Evolutionary conservation across 768 basidiomycete species (phyloP).

Genomic region (Dictyophora rubrovolvata): DNA sequence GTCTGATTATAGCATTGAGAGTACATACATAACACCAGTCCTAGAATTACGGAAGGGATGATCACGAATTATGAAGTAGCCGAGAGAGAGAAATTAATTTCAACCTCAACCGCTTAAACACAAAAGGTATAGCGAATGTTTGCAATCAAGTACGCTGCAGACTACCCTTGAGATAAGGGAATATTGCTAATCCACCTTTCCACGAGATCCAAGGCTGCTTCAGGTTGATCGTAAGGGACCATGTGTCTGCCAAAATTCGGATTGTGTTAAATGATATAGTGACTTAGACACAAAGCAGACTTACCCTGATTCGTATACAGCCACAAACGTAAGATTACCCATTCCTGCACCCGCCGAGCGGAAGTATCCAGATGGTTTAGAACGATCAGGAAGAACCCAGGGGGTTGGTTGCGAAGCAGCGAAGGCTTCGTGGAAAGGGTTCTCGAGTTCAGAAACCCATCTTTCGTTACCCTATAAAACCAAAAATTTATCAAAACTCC

Average conservation of each 20-base stretch:
- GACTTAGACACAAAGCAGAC: constrained; percentile 16
- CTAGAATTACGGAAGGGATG: too few relatives aligned
- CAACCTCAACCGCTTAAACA: not conserved
- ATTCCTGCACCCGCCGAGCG: constrained; percentile 63
- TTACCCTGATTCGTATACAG: constrained; percentile 71
- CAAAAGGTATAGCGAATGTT: not conserved
- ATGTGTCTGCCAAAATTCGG: constrained; percentile 49
- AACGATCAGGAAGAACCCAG: constrained; percentile 45
- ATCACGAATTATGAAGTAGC: too few relatives aligned
- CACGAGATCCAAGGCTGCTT: constrained; percentile 61
- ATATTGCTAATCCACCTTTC: constrained; percentile 27
- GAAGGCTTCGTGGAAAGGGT: constrained; percentile 55
- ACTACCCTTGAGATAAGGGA: constrained; percentile 15
- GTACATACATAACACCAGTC: too few relatives aligned
- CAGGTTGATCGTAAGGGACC: constrained; percentile 87
- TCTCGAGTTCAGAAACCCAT: constrained; percentile 60
- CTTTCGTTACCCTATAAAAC: constrained; percentile 58
- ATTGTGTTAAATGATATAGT: constrained; percentile 1
- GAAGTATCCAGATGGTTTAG: constrained; percentile 55
- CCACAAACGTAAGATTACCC: constrained; percentile 80
- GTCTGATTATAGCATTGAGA: too few relatives aligned
- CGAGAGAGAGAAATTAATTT: too few relatives aligned
- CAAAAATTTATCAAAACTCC: not conserved
- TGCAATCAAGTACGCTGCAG: not conserved
- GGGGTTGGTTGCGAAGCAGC: constrained; percentile 33